Base-by-base conservation (phyloP, 345 rosid species). In the Gossypium arboreum region DNA sequence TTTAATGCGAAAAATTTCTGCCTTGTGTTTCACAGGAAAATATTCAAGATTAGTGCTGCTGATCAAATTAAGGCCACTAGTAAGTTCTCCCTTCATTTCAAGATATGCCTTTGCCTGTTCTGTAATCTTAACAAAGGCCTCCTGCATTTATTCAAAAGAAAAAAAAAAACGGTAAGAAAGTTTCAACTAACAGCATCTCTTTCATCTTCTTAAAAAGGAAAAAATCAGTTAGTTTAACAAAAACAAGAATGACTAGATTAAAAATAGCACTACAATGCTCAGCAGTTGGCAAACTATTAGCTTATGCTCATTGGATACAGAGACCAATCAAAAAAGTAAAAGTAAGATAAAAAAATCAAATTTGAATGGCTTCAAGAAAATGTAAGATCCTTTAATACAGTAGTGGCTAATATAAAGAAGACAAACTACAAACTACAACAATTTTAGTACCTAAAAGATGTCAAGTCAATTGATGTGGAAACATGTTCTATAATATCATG, bases 91-190 rank as follows among this genome's bases (percentile, higher is more conserved):
- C 86, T 87, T 95, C 94, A 87, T 90, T 80, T 95, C 97, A 69
- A 93, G 84, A 85, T 88, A 90, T 76, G 99, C 97, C 82, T 93
- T 93, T 79, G 98, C 98, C 86, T 95, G 99, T 85, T 95, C 99
- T 79, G 91, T 88, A 82, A 95, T 95, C 85, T 95, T 95, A 79
- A 93, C 94, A 87, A 95, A 91, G 72, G 98, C 97, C 83, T 95
- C 99, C 99, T 95, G 89, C 78, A 85, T 63, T 75, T 68, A 83
- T 77, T 68, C 16, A 58, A 58, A 22, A 57, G 16, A 82, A 79
- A 47, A 68, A 72, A 73, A 73, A 27, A 69, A 74, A 43, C 27
- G 57, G 45, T 72, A 8, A 78, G 61, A 71, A 78, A 54, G 18
- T 48, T 60, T 29, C 29, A 44, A 25, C 45, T n/a, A 48, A 9